Evolutionary conservation across 768 basidiomycete genomes (phyloP), one percentile per base, ranked within the genome.

Genomic region (Boletales sp.): DNA sequence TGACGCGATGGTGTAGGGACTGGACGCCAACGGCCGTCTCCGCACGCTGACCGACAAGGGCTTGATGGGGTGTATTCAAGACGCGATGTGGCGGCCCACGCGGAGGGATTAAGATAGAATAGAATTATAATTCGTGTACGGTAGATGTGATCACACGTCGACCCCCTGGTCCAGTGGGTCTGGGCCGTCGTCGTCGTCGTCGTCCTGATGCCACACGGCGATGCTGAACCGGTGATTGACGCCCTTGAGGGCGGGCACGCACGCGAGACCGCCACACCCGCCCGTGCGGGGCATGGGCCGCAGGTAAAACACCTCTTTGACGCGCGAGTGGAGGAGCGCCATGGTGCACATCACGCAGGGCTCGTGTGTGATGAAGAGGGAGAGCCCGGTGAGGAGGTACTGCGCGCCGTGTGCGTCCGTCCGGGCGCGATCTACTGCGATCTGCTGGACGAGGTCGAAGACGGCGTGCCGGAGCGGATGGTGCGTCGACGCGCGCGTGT

Each of bases 281-380:
- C 96, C 95, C 0, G 91, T 94, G 46, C 76, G 71, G 0, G 75
- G 70, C 82, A 89, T 90, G 1, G 86, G 80, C 21, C 80, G 63
- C 32, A 97, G 63, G 62, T 85, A 83, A 63, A 90, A 78, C 7
- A 98, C 79, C 53, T 93, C 84, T 59, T 87, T 86, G 49, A 97
- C 91, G n/a, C 96, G 82, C 1, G 90, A 94, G 68, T 99, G 96
- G 7, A 96, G 72, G 18, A 98, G 71, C 2, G 94, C 91, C 96
- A 99, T 99, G 59, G 85, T 82, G 67, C 96, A 99, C 91, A 98
- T 93, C 49, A 99, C 79, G 59, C 96, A 99, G 0, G 96, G 96
- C 59, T 99, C 96, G 69, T 99, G 95, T 10, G 92, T 91, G 46
- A 83, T 81, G 72, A 98, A 98, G 21, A 97, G 74, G 1, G 84